Conservation (phyloP, 2,329 filamentous ascomycete genomes). For the Elsinoe batatas region DNA sequence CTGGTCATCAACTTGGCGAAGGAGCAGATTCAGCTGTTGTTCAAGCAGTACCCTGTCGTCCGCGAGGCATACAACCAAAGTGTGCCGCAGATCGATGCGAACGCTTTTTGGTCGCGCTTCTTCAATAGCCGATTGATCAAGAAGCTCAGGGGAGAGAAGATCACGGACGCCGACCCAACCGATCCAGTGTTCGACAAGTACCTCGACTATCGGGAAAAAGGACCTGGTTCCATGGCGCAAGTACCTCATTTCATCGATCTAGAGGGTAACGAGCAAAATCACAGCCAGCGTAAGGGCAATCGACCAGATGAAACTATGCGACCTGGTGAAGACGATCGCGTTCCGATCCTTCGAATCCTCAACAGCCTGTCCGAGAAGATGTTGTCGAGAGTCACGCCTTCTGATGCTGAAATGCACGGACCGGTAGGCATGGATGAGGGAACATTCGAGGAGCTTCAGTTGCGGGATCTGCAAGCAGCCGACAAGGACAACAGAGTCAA, state of each 20-base stretch:
- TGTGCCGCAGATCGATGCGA: slow-evolving; percentile 59
- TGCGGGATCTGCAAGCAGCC: slow-evolving; percentile 71
- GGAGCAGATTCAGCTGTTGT: slow-evolving; percentile 87
- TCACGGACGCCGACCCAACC: slow-evolving; percentile 63
- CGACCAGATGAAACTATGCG: slow-evolving; percentile 84
- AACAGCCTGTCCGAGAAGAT: slow-evolving; percentile 91
- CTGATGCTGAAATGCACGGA: slow-evolving; percentile 58
- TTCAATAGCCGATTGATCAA: slow-evolving; percentile 87
- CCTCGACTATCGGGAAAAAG: slow-evolving; percentile 54
- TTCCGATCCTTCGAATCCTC: slow-evolving; percentile 78
- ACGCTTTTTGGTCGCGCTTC: slow-evolving; percentile 89
- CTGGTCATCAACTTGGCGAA: slow-evolving; percentile 75
- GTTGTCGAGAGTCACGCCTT: slow-evolving; percentile 74
- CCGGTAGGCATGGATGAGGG: slow-evolving; percentile 61
- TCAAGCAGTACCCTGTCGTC: slow-evolving; percentile 84
- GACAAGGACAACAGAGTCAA: slow-evolving; percentile 66
- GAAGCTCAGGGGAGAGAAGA: slow-evolving; percentile 80
- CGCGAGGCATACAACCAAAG: slow-evolving; percentile 88
- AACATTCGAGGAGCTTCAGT: slow-evolving; percentile 61
- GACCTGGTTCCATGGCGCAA: slow-evolving; percentile 45
- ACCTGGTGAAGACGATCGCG: slow-evolving; percentile 60
- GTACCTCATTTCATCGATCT: slow-evolving; percentile 87
- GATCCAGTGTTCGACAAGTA: slow-evolving; percentile 82
- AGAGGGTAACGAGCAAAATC: slow-evolving; percentile 89
- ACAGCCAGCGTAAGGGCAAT: slow-evolving; percentile 80